Conservation (phyloP, 106 monocot species). For the Platanthera zijinensis region DNA sequence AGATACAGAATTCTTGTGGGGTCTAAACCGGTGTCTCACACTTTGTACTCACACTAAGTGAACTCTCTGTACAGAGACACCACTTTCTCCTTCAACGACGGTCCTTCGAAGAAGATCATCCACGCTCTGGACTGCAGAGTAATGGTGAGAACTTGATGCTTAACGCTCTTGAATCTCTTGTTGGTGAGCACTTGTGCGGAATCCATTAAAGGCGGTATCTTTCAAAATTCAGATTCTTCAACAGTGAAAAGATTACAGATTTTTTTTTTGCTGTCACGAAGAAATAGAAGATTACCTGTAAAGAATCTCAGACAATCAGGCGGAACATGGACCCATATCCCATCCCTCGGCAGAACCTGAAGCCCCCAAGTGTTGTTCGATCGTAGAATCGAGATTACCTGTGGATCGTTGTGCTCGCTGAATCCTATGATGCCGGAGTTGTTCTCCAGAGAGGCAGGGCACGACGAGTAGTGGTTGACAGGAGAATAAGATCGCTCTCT, state of each 20-base stretch:
- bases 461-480: no score
- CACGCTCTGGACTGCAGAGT: slow-evolving; percentile 35
- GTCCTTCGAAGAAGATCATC: slow-evolving; percentile 66
- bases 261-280: not conserved
- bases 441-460: no score
- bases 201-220: no score
- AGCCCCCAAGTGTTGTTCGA: slow-evolving; percentile 49
- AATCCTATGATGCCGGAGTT: no score
- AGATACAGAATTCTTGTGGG: no score
- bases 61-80: slow-evolving; percentile 50
- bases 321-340: slow-evolving; percentile 53
- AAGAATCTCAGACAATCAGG: slow-evolving; percentile 59
- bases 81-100: slow-evolving; percentile 23
- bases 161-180: slow-evolving; percentile 70
- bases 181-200: slow-evolving; percentile 64
- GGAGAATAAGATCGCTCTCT: no score
- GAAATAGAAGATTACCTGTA: slow-evolving; percentile 30
- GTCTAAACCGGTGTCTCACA: no score
- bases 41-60: slow-evolving; percentile 53
- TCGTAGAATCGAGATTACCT: slow-evolving; percentile 54
- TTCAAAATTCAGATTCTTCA: no score
- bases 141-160: slow-evolving; percentile 51
- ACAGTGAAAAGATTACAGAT: no score
- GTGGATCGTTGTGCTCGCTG: slow-evolving; percentile 76
- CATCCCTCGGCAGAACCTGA: slow-evolving; percentile 50